Percentiles rank a stretch among this genome's conserved stretches.
Evolutionary conservation across 805 yeast genomes (phyloP).

Genomic region (Candida argentea): DNA sequence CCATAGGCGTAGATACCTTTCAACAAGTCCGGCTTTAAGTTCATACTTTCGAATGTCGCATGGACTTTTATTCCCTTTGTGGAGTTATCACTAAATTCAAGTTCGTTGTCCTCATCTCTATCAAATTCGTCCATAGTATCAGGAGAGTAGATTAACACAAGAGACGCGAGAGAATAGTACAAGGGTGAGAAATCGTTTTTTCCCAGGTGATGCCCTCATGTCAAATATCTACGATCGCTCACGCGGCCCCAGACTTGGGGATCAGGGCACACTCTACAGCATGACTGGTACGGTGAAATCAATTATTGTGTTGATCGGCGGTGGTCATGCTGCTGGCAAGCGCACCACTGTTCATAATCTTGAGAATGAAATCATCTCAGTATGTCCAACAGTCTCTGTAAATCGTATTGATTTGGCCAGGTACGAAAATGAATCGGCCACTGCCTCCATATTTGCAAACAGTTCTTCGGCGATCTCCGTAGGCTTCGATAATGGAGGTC

Average conservation of each 20-base stretch:
- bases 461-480: constrained; percentile 22
- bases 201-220: no score
- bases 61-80: constrained; percentile 49
- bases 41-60: constrained; percentile 34
- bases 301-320: constrained; percentile 42
- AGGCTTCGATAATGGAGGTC: constrained; percentile 9
- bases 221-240: no score
- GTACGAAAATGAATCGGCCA: constrained; percentile 16
- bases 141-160: background rate
- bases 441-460: constrained; percentile 5
- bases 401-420: constrained; percentile 36
- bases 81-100: constrained; percentile 40
- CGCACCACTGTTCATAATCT: constrained; percentile 27
- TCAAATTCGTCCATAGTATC: constrained; percentile 42
- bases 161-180: no score
- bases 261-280: constrained; percentile 1
- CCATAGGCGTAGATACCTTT: constrained; percentile 68
- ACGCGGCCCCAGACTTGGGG: no score
- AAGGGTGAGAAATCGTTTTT: no score
- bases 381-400: constrained; percentile 7
- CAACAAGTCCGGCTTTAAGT: constrained; percentile 26
- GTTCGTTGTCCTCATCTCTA: constrained; percentile 45
- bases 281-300: constrained; percentile 5
- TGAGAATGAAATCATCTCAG: constrained; percentile 11
- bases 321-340: constrained; percentile 56